phyloP scores from a whole-genome alignment of 345 rosid species.

The Bruguiera gymnorhiza region DNA sequence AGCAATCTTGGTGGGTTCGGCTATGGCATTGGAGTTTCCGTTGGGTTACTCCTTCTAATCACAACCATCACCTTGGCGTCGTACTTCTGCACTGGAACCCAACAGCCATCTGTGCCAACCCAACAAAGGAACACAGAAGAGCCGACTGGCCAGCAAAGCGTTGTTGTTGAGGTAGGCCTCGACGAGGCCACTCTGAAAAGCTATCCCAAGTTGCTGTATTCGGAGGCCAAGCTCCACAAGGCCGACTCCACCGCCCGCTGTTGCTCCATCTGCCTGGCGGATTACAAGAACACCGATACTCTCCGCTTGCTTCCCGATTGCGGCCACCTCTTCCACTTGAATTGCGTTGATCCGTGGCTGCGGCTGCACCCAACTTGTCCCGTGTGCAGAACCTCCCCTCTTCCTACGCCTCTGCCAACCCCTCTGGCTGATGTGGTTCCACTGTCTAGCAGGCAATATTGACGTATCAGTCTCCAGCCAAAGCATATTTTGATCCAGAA shows the following conservation, averaged over 20 bases:
- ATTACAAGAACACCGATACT: slow-evolving; percentile 53
- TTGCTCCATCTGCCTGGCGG: slow-evolving; percentile 80
- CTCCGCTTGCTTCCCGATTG: slow-evolving; percentile 72
- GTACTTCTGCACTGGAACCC: slow-evolving; percentile 38
- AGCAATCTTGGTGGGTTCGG: slow-evolving; percentile 37
- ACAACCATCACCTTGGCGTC: slow-evolving; percentile 40
- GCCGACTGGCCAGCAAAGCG: slow-evolving; percentile 9
- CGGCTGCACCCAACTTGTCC: slow-evolving; percentile 76
- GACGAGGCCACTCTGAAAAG: slow-evolving; percentile 67
- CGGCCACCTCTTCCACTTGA: slow-evolving; percentile 67
- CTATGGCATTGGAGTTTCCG: slow-evolving; percentile 41
- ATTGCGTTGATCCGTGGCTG: slow-evolving; percentile 88
- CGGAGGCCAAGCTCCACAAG: slow-evolving; percentile 46
- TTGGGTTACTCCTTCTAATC: slow-evolving; percentile 40
- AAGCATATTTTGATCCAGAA: too few species aligned
- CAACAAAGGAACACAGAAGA: slow-evolving; percentile 11
- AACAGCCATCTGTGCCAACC: background rate
- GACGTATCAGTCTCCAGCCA: slow-evolving; percentile 5
- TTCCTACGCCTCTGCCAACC: slow-evolving; percentile 71
- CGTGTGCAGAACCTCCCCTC: slow-evolving; percentile 70
- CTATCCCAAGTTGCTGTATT: slow-evolving; percentile 70
- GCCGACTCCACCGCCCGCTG: slow-evolving; percentile 47
- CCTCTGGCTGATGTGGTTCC: slow-evolving; percentile 85
- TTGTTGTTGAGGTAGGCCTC: slow-evolving; percentile 48
- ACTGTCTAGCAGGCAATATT: slow-evolving; percentile 46